Conservation (phyloP, 2,329 filamentous ascomycete species). For the Fusarium sp. region DNA sequence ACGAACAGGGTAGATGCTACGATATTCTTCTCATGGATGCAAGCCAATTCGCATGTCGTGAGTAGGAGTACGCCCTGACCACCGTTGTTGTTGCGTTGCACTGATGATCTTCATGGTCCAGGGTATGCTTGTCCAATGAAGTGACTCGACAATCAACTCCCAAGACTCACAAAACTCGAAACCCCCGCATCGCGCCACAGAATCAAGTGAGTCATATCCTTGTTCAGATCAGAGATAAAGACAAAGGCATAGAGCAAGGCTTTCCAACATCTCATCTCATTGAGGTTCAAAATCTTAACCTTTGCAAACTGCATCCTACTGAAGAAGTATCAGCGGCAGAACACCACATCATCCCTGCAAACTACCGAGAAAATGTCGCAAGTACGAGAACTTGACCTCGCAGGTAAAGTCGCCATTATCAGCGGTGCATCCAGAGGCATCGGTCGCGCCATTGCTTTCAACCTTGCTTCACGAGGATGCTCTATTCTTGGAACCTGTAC, state of each 20-base stretch:
- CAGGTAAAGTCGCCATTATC: conserved; percentile 32
- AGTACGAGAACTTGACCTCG: conserved; percentile 24
- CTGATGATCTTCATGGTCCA: not conserved
- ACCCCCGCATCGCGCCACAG: not conserved
- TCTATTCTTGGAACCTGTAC: conserved; percentile 49
- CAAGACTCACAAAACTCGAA: not conserved
- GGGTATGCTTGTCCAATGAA: not conserved
- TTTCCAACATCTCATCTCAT: too few relatives aligned
- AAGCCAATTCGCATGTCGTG: too few relatives aligned
- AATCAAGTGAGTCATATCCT: not conserved
- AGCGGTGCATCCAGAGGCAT: conserved; percentile 42
- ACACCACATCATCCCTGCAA: fast-evolving
- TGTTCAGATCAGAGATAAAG: not conserved
- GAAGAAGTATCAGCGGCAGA: fast-evolving
- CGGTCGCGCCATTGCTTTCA: conserved; percentile 43
- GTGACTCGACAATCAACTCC: not conserved
- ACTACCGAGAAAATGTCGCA: not conserved
- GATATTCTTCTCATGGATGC: too few relatives aligned
- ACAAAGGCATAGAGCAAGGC: too few relatives aligned
- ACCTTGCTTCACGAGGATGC: conserved; percentile 46
- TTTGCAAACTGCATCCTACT: fast-evolving
- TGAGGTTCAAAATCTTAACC: too few relatives aligned
- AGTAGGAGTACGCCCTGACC: not conserved
- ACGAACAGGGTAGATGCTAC: too few relatives aligned
- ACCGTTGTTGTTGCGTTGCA: not conserved